These are phyloP conservation scores for Hypoxylon sp. DNA, from an alignment of 2,329 filamentous ascomycete genomes.

Conservation along the genomic window DNA sequence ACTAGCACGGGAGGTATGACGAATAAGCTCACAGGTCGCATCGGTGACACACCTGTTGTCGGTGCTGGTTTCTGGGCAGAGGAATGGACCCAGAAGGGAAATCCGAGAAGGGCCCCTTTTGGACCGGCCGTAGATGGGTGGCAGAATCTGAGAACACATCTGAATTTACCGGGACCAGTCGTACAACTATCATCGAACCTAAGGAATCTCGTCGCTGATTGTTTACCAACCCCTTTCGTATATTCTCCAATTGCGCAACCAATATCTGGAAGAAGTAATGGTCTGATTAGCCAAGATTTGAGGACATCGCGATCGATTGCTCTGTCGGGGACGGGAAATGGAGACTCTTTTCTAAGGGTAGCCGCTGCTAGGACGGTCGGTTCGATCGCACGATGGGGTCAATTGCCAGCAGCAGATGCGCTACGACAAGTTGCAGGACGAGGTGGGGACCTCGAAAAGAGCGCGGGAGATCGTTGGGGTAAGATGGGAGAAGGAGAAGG, in stretches of 20 bases:
- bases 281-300: constrained; percentile 26
- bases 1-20: constrained; percentile 84
- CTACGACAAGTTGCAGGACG: constrained; percentile 77
- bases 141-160: constrained; percentile 38
- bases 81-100: constrained; percentile 75
- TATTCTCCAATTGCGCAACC: constrained; percentile 55
- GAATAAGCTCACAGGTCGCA: constrained; percentile 87
- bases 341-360: constrained; percentile 85
- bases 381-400: constrained; percentile 78
- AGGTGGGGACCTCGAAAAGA: constrained; percentile 79
- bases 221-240: constrained; percentile 66
- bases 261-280: not conserved
- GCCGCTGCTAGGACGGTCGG: constrained; percentile 80
- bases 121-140: constrained; percentile 35
- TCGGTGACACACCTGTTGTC: constrained; percentile 87
- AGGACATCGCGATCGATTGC: constrained; percentile 65
- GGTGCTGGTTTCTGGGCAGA: constrained; percentile 94
- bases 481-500: constrained; percentile 84
- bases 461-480: constrained; percentile 81
- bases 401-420: constrained; percentile 68
- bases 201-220: constrained; percentile 69
- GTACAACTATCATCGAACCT: constrained; percentile 63
- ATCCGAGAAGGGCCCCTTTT: constrained; percentile 49
- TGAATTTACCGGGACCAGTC: constrained; percentile 51
- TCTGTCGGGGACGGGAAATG: constrained; percentile 87